Percentiles rank a stretch among this genome's conserved stretches.
Evolutionary conservation across 495 filamentous ascomycete species (phyloP).

Genomic region (Aspergillus steynii): DNA sequence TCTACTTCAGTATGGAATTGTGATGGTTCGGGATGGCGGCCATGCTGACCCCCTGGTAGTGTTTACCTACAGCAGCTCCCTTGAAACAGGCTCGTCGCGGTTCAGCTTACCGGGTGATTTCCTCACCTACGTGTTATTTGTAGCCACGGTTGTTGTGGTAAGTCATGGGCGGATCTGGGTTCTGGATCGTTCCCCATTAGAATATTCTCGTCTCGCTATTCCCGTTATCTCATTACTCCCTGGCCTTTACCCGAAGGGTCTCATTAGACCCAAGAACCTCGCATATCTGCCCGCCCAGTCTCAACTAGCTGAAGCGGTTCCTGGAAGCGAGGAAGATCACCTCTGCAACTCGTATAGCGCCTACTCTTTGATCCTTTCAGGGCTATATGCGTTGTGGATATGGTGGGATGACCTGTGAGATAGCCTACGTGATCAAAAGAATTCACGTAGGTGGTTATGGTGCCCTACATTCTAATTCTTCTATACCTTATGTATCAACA

Average conservation of each 20-base stretch:
- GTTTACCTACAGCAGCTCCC: conserved; percentile 62
- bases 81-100: conserved; percentile 61
- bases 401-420: conserved; percentile 92
- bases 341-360: conserved; percentile 69
- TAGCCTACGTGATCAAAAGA: conserved; percentile 63
- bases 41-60: conserved; percentile 47
- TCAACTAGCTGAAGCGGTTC: conserved; percentile 86
- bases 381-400: conserved; percentile 73
- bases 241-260: conserved; percentile 22
- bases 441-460: conserved; percentile 74
- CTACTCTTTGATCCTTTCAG: conserved; percentile 73
- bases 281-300: conserved; percentile 96
- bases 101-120: conserved; percentile 68
- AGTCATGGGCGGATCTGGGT: conserved; percentile 34
- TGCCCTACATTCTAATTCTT: conserved; percentile 76
- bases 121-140: conserved; percentile 65
- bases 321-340: conserved; percentile 97
- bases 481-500: conserved; percentile 23
- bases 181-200: conserved; percentile 5
- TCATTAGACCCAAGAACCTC: conserved; percentile 53
- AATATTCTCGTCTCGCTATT: not conserved
- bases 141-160: conserved; percentile 61
- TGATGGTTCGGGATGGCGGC: conserved; percentile 13
- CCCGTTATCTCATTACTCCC: conserved; percentile 14
- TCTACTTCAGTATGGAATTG: conserved; percentile 69